phyloP scores from a whole-genome alignment of 352 stramenopile genomes.

The Thalassiosira sp. region DNA sequence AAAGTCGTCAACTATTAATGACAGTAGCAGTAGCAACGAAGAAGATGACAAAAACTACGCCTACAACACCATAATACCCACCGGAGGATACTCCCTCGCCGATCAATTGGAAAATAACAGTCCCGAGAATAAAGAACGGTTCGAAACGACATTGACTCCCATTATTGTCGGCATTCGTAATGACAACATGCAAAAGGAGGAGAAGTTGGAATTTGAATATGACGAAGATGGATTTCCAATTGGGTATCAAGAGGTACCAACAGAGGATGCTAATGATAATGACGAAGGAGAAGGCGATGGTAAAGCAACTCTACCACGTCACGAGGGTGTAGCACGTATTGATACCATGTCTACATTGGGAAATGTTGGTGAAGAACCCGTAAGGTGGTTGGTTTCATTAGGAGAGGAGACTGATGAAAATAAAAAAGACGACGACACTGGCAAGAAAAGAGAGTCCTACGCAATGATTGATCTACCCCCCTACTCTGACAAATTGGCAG shows the following conservation, averaged over 20 bases:
- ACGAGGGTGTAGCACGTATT: conserved; percentile 55
- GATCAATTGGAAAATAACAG: conserved; percentile 44
- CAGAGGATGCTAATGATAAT: neutral
- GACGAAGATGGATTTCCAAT: conserved; percentile 50
- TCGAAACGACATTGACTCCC: conserved; percentile 49
- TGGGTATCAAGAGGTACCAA: conserved; percentile 11
- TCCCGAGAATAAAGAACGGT: conserved; percentile 26
- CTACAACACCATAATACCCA: conserved; percentile 27
- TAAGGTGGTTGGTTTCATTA: conserved; percentile 39
- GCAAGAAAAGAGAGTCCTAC: conserved; percentile 36
- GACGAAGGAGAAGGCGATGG: neutral
- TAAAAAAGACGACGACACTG: conserved; percentile 9
- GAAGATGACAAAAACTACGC: conserved; percentile 9
- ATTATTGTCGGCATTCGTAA: conserved; percentile 23
- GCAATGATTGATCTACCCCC: conserved; percentile 80
- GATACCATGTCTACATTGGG: conserved; percentile 54
- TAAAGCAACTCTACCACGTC: conserved; percentile 3
- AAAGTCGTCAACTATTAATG: neutral
- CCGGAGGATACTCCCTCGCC: conserved; percentile 40
- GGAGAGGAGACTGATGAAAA: too few species aligned
- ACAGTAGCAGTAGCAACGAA: neutral
- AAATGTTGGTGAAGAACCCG: conserved; percentile 41
- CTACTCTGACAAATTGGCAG: conserved; percentile 68
- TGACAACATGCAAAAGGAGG: neutral
- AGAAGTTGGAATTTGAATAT: conserved; percentile 42